A percentile compares a stretch with the other conserved stretches of the same genome.
Conservation (phyloP, 305 asterid species). For the Rubia peregrina region DNA sequence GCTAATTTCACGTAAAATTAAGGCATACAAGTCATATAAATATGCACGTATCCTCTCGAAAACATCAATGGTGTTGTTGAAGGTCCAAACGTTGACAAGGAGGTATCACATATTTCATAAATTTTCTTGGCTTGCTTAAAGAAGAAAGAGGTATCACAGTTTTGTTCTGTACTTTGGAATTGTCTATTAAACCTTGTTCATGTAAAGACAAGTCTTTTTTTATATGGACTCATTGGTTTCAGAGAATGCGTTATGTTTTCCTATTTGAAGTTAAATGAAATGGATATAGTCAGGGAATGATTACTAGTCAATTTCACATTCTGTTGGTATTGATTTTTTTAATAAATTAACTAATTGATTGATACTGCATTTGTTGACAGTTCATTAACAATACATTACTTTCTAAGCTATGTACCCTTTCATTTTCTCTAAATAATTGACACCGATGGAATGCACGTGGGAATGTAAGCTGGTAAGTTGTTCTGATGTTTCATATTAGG, state of each 20-base stretch:
- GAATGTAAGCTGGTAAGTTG: constrained; percentile 32
- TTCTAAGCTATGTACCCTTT: background rate
- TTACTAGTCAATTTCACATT: background rate
- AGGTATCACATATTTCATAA: too few species aligned
- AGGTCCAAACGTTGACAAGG: too few species aligned
- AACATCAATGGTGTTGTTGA: too few species aligned
- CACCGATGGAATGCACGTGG: background rate
- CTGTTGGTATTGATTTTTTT: background rate
- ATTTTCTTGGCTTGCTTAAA: constrained; percentile 53
- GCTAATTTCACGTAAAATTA: too few species aligned
- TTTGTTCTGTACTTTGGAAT: background rate
- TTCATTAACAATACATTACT: background rate
- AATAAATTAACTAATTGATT: background rate
- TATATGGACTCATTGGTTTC: background rate
- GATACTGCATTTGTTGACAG: background rate
- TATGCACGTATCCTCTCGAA: too few species aligned
- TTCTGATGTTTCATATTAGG: constrained; percentile 59
- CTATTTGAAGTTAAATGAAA: background rate
- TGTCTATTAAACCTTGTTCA: background rate
- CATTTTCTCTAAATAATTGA: background rate
- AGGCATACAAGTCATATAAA: too few species aligned
- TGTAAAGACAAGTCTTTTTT: too few species aligned
- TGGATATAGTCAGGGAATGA: background rate
- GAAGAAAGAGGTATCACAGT: constrained; percentile 59
- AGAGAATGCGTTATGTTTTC: background rate